These are phyloP conservation scores for Hypericum perforatum DNA, from an alignment of 345 rosid species.

Conservation along the genomic window DNA sequence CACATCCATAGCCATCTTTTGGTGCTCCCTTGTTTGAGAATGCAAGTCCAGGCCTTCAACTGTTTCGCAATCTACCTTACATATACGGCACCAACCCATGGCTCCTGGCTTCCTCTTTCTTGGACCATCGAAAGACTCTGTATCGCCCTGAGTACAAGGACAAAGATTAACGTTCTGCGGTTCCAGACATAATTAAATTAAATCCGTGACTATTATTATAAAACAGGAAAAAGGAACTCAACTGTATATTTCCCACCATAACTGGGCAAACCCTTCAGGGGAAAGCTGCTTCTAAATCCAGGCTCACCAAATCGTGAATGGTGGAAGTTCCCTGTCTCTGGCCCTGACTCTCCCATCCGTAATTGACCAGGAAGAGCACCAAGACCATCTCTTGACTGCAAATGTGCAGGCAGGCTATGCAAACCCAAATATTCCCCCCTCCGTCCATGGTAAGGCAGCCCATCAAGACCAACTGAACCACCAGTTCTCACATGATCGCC, in stretches of 20 bases:
- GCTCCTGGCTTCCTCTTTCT: slow-evolving; percentile 42
- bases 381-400: slow-evolving; percentile 28
- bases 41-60: slow-evolving; percentile 64
- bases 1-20: slow-evolving; percentile 58
- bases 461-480: slow-evolving; percentile 28
- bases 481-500: slow-evolving; percentile 27
- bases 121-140: slow-evolving; percentile 37
- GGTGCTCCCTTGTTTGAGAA: slow-evolving; percentile 70
- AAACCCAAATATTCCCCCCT: slow-evolving; percentile 48
- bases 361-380: slow-evolving; percentile 30
- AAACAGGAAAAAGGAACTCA: slow-evolving; percentile 22
- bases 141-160: slow-evolving; percentile 31
- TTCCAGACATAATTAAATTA: neutral
- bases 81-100: slow-evolving; percentile 77
- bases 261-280: slow-evolving; percentile 29
- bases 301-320: slow-evolving; percentile 44
- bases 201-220: neutral
- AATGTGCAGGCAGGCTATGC: slow-evolving; percentile 16
- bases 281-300: slow-evolving; percentile 49
- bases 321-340: slow-evolving; percentile 30
- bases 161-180: neutral
- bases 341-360: slow-evolving; percentile 29
- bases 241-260: slow-evolving; percentile 43
- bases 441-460: slow-evolving; percentile 30
- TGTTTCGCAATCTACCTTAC: slow-evolving; percentile 68